Percentiles rank a stretch among this genome's conserved stretches.
phyloP scores from a whole-genome alignment of 345 rosid genomes.

The Populus simonii region DNA sequence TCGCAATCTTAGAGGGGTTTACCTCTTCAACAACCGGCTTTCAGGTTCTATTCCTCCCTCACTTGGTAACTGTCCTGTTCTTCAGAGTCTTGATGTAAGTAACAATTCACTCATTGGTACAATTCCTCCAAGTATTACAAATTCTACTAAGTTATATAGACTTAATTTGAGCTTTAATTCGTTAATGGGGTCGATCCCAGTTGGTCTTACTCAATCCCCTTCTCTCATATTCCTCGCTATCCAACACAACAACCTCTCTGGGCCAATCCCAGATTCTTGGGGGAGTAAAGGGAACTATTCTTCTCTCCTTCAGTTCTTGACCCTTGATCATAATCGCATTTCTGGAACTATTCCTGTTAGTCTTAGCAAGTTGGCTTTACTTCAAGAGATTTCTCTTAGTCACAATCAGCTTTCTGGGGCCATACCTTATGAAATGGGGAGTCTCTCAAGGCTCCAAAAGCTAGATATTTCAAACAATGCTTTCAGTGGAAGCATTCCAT shows the following conservation, averaged over 20 bases:
- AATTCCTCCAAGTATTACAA: conserved; percentile 66
- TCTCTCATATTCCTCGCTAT: conserved; percentile 56
- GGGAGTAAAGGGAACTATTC: conserved; percentile 21
- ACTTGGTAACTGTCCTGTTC: conserved; percentile 21
- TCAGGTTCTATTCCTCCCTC: conserved; percentile 52
- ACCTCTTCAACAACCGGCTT: conserved; percentile 88
- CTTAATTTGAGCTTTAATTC: conserved; percentile 67
- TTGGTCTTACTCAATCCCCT: conserved; percentile 39
- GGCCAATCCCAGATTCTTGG: conserved; percentile 49
- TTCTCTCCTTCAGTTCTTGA: conserved; percentile 32
- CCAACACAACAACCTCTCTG: conserved; percentile 59
- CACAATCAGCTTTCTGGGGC: conserved; percentile 59
- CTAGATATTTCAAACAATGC: conserved; percentile 73
- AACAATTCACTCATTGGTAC: conserved; percentile 55
- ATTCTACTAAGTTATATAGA: conserved; percentile 58
- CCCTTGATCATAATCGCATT: conserved; percentile 41
- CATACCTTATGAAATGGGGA: conserved; percentile 53
- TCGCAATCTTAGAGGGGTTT: conserved; percentile 64
- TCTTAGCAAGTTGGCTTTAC: conserved; percentile 44
- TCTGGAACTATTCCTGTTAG: conserved; percentile 56
- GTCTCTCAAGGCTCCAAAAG: conserved; percentile 43
- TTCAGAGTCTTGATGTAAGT: conserved; percentile 40
- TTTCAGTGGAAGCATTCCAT: conserved; percentile 69
- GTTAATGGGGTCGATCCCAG: conserved; percentile 48
- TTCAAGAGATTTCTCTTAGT: conserved; percentile 54